Evolutionary conservation across 805 yeast genomes (phyloP), one percentile per base, ranked within the genome.

Genomic region (Pichia membranifaciens): DNA sequence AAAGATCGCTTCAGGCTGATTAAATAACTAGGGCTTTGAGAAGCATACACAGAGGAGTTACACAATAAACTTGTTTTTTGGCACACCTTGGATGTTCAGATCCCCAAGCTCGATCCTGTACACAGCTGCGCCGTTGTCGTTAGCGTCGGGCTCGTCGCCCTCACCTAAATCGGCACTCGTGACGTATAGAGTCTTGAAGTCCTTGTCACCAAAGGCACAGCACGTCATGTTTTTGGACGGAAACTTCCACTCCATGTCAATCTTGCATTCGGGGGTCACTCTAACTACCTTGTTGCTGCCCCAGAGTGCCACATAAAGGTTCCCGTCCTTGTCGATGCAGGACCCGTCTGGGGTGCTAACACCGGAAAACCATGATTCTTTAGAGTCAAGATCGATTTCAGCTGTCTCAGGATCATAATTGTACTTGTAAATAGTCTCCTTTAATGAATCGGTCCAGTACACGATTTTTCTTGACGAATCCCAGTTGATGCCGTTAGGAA

Each of bases 401-500:
- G 71, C 69, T 3, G 66, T 63, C 15, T 52, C 55, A 5, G 56
- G 47, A 53, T 75, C 71, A 52, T 68, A 73, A 51, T 76, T 74
- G 49, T 68, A 76, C 50, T 68, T 65, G 67, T 73, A 78, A 34
- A 82, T 70, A 2, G 67, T 72, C 39, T 61, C 66, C 49, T 69
- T 68, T 35, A 69, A 55, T 3, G 84, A 76, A 47, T 81, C 82
- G 2, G 83, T 77, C 66, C 78, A 73, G 51, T 71, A 79, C 59
- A 78, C 58, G 17, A 62, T 55, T 23, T 68, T 70, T 3, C 64
- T 65, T 7, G 64, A 55, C 6, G 44, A 16, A 44, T 52, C 55
- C 79, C 83, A 84, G 39, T 75, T 80, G 47, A 82, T 67, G 8
- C 96, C 95, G 61, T 89, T 89, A 16, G 96, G 81, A 44, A 84